These are phyloP conservation scores for Raphanus raphanistrum DNA, from an alignment of 345 rosid genomes.

Conservation along the genomic window DNA sequence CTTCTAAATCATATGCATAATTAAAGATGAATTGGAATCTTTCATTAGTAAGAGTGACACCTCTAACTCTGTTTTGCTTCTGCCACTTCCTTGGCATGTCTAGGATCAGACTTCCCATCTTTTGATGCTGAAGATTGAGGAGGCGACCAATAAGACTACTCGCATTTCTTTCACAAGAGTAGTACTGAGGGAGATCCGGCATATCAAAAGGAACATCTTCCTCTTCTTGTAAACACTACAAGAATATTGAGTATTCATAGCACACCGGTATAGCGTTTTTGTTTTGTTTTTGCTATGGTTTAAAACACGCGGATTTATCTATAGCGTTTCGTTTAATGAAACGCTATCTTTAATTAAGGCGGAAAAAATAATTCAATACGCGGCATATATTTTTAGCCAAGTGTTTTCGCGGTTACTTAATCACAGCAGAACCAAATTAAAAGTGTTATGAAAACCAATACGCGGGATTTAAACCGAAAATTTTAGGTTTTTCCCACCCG, in stretches of 20 bases:
- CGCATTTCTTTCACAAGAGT: background rate
- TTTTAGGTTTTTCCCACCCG: no score
- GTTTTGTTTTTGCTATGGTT: no score
- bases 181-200: background rate
- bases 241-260: no score
- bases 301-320: no score
- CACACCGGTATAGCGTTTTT: background rate
- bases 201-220: background rate
- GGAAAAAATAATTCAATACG: no score
- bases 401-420: no score
- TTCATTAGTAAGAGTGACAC: background rate
- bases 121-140: background rate
- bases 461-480: no score
- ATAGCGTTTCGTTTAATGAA: no score
- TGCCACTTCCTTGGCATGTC: background rate
- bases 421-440: no score
- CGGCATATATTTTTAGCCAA: no score
- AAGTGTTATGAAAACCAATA: no score
- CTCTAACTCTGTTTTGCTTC: background rate
- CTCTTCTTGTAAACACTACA: background rate
- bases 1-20: background rate
- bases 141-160: background rate
- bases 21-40: background rate
- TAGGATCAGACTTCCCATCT: background rate
- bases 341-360: no score